Conservation (phyloP, 2,329 filamentous ascomycete species). For the Aspergillus cejpii region DNA sequence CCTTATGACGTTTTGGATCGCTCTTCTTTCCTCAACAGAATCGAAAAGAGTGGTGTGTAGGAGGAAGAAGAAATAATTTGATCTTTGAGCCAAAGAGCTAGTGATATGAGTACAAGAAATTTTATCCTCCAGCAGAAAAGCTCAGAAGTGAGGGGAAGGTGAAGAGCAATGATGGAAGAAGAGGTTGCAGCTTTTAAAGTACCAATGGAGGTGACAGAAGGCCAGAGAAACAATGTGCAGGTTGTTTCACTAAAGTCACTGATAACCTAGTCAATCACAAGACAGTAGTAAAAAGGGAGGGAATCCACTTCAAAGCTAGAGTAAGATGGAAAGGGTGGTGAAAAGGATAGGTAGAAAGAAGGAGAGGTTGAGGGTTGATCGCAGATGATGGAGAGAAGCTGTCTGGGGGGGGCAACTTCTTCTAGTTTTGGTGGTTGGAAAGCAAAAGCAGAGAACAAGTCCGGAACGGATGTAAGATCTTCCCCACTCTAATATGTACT, state of each 20-base stretch:
- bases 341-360: slow-evolving; percentile 8
- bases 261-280: slow-evolving; percentile 4
- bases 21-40: slow-evolving; percentile 26
- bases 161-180: slow-evolving; percentile 15
- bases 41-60: slow-evolving; percentile 15
- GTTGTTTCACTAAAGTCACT: slow-evolving; percentile 32
- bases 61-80: slow-evolving; percentile 2
- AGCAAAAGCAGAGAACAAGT: slow-evolving; percentile 4
- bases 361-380: slow-evolving; percentile 12
- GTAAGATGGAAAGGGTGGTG: slow-evolving; percentile 2
- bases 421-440: slow-evolving; percentile 11
- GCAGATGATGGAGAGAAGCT: slow-evolving; percentile 15
- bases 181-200: slow-evolving; percentile 19
- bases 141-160: slow-evolving; percentile 12
- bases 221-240: slow-evolving; percentile 39
- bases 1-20: slow-evolving; percentile 38
- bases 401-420: no score
- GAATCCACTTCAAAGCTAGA: background rate
- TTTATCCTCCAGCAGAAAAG: slow-evolving; percentile 6
- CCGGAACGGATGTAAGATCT: slow-evolving; percentile 23
- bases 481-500: slow-evolving; percentile 17
- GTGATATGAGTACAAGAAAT: slow-evolving; percentile 1
- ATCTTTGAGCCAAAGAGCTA: background rate
- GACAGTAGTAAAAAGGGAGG: background rate
- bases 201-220: slow-evolving; percentile 22